Percentiles rank a stretch among this genome's conserved stretches.
phyloP scores from a whole-genome alignment of 2,329 filamentous ascomycete genomes.

The Drechslerella coelobrocha region DNA sequence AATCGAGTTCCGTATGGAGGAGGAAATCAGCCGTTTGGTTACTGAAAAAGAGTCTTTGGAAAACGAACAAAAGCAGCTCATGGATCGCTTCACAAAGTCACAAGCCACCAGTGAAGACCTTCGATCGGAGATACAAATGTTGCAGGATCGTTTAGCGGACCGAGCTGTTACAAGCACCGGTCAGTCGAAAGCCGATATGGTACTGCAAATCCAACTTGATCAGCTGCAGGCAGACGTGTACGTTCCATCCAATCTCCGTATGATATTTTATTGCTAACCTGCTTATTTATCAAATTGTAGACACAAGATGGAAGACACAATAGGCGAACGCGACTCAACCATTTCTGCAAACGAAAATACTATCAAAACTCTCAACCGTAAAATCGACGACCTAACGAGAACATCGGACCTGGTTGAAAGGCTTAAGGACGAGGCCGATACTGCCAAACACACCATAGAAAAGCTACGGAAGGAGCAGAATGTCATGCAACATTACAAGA shows the following conservation, averaged over 20 bases:
- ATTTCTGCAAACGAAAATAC: slow-evolving; percentile 52
- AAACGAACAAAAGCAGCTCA: slow-evolving; percentile 52
- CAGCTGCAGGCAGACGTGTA: slow-evolving; percentile 54
- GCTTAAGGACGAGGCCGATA: slow-evolving; percentile 55
- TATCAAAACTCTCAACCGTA: slow-evolving; percentile 53
- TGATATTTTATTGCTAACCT: not conserved
- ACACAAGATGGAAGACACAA: slow-evolving; percentile 55
- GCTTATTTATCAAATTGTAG: slow-evolving; percentile 7
- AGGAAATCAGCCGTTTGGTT: slow-evolving; percentile 54
- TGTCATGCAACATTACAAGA: slow-evolving; percentile 55
- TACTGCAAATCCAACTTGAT: slow-evolving; percentile 54
- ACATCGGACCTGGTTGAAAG: slow-evolving; percentile 53
- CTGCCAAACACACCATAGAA: slow-evolving; percentile 55
- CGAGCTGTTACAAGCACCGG: slow-evolving; percentile 42
- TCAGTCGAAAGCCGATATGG: slow-evolving; percentile 51
- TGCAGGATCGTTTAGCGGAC: slow-evolving; percentile 52
- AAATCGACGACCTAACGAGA: slow-evolving; percentile 53
- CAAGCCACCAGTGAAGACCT: slow-evolving; percentile 42
- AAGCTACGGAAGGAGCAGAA: slow-evolving; percentile 55
- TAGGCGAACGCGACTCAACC: slow-evolving; percentile 54
- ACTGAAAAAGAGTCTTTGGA: slow-evolving; percentile 54
- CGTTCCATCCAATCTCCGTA: not conserved
- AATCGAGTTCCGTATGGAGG: slow-evolving; percentile 55
- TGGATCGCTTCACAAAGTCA: slow-evolving; percentile 51
- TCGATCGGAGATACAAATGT: slow-evolving; percentile 34